Percentiles rank a stretch among this genome's conserved stretches.
Conservation (phyloP, 352 stramenopile genomes). For the Phytophthora litchii region DNA sequence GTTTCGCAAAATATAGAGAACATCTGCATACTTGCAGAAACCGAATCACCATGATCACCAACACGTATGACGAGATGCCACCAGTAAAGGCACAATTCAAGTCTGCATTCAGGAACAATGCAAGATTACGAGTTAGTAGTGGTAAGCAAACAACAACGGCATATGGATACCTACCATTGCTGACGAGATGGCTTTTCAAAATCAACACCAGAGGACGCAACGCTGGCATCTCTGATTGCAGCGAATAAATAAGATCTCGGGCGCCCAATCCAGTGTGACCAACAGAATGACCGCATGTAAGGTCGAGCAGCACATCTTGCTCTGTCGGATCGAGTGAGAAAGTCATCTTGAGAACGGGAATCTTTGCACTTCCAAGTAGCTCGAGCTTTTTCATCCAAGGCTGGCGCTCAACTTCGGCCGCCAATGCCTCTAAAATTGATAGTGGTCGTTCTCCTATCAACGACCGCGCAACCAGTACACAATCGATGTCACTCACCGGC, state of each 20-base stretch:
- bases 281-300: constrained; percentile 94
- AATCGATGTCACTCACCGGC: constrained; percentile 96
- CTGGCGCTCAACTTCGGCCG: constrained; percentile 79
- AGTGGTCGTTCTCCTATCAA: constrained; percentile 76
- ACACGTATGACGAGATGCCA: constrained; percentile 95
- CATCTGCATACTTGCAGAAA: constrained; percentile 85
- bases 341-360: constrained; percentile 96
- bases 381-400: constrained; percentile 90
- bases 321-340: constrained; percentile 42
- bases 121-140: constrained; percentile 24
- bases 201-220: constrained; percentile 94
- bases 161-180: constrained; percentile 39
- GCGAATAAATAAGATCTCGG: constrained; percentile 91
- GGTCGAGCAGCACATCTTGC: constrained; percentile 85
- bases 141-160: neutral
- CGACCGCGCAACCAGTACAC: constrained; percentile 92
- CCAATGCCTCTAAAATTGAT: constrained; percentile 90
- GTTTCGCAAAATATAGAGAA: neutral
- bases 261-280: constrained; percentile 94
- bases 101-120: constrained; percentile 53
- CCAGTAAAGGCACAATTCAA: constrained; percentile 95
- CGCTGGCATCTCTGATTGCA: constrained; percentile 91
- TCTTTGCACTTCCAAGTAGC: constrained; percentile 93
- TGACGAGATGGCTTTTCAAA: constrained; percentile 89
- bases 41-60: constrained; percentile 95